Evolutionary conservation across 2,329 filamentous ascomycete species (phyloP), one percentile per base, ranked within the genome.

Genomic region (Talaromyces sp.): DNA sequence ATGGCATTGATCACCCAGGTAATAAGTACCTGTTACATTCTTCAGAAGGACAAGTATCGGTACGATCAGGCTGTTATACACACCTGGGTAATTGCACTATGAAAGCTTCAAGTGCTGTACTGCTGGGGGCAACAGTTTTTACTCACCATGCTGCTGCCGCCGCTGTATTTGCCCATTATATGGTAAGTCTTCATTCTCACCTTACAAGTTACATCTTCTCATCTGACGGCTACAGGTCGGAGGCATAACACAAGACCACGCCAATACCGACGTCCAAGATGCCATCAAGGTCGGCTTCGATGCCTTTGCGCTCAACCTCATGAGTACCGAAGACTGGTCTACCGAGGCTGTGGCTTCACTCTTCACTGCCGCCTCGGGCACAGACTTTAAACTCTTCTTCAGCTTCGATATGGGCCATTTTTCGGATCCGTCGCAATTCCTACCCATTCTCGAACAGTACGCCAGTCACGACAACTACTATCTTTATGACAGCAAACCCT

Each of bases 381-480:
- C 70, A 10, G 70, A 68, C 43, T 78, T 78, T 66, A 69, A 70
- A 8, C 71, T 78, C 27, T 78, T 77, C 69, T 78, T 78, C 66
- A 75, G 73, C n/a, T 77, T 78, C 59, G 75, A 78, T 60, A 73
- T 75, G 67, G 70, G 66, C 9, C 59, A 62, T 33, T 65, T 72
- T 67, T 69, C 62, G 11, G 64, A 71, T 31, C 73, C 74, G 4
- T 61, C 67, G 8, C 61, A 74, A 3, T 76, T 75, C 64, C 66
- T 72, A 1, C 64, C 69, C 9, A 70, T 74, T 45, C 67, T 77
- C 25, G 58, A 70, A 4, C 45, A 67, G 0, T 75, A 75, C 31
- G 67, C 67, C 7, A 58, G 33, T 4, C 62, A 70, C 39, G 33
- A 67, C 0, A 72, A 73, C 2, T 77, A 77, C 62, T 75, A 71